phyloP scores from a whole-genome alignment of 345 rosid species.

The Barbarea vulgaris region DNA sequence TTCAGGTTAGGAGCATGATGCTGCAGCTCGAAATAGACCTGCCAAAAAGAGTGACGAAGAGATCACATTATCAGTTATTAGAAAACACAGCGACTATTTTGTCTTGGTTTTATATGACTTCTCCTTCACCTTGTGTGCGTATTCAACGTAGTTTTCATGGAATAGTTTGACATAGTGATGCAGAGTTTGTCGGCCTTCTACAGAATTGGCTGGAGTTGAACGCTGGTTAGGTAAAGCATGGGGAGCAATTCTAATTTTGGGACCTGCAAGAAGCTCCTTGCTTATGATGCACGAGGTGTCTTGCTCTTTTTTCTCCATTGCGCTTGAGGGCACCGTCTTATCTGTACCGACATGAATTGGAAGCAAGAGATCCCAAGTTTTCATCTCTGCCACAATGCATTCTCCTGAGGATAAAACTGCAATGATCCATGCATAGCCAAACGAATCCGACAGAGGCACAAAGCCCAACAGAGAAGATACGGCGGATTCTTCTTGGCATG shows the following conservation, averaged over 20 bases:
- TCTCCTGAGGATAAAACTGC: constrained; percentile 66
- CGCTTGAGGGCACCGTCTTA: constrained; percentile 38
- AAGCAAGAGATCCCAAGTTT: constrained; percentile 76
- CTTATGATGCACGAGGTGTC: constrained; percentile 66
- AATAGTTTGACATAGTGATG: constrained; percentile 91
- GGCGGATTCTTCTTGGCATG: constrained; percentile 70
- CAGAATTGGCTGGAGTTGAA: constrained; percentile 79
- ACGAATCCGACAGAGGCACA: constrained; percentile 73
- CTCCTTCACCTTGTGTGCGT: constrained; percentile 88
- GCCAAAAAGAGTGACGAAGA: neutral
- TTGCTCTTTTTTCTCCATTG: constrained; percentile 49
- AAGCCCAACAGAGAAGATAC: constrained; percentile 65
- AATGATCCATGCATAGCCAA: constrained; percentile 90
- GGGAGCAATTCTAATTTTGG: constrained; percentile 71
- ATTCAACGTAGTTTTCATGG: constrained; percentile 91
- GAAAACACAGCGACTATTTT: constrained; percentile 4
- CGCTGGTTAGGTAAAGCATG: constrained; percentile 73
- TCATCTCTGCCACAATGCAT: constrained; percentile 89
- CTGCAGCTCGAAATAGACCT: constrained; percentile 89
- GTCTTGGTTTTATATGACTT: neutral
- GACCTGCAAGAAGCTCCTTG: constrained; percentile 92
- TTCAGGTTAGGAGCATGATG: constrained; percentile 87
- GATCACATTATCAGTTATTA: neutral
- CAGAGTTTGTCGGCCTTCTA: constrained; percentile 82
- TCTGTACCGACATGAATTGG: constrained; percentile 62